Evolutionary conservation across 305 asterid species (phyloP).

Genomic region (Rubia peregrina): DNA sequence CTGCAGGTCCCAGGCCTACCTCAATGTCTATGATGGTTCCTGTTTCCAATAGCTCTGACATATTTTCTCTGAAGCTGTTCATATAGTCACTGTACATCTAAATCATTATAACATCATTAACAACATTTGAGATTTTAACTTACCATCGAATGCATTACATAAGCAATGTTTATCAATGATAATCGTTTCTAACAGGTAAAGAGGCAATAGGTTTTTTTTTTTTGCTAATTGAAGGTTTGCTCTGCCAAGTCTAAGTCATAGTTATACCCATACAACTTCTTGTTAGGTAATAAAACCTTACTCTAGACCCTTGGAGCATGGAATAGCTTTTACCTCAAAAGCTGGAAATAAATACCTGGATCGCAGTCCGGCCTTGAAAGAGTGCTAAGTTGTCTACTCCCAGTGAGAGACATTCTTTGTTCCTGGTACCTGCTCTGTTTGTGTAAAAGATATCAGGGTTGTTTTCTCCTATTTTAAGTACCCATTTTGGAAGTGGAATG

Average conservation of each 20-base stretch:
- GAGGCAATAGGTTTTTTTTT: not conserved
- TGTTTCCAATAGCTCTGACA: slow-evolving; percentile 45
- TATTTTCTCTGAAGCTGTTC: slow-evolving; percentile 58
- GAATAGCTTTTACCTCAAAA: not conserved
- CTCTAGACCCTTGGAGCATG: not conserved
- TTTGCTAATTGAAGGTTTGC: not conserved
- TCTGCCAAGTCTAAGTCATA: not conserved
- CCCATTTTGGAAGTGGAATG: slow-evolving; percentile 67
- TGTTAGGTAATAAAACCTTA: not conserved
- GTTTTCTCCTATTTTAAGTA: slow-evolving; percentile 35
- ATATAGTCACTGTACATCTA: slow-evolving; percentile 74
- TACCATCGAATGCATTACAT: not conserved
- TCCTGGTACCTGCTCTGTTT: slow-evolving; percentile 38
- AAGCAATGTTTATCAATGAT: not conserved
- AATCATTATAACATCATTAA: slow-evolving; percentile 11
- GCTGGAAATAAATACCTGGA: slow-evolving; percentile 38
- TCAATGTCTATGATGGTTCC: slow-evolving; percentile 65
- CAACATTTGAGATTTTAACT: not conserved
- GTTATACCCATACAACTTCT: not conserved
- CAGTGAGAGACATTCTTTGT: slow-evolving; percentile 59
- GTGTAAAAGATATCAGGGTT: slow-evolving; percentile 64
- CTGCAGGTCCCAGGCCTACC: slow-evolving; percentile 81
- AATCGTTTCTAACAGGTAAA: not conserved
- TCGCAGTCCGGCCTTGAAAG: slow-evolving; percentile 62
- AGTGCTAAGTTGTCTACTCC: slow-evolving; percentile 63